Evolutionary conservation across 225 moss, liverwort and hornwort species (phyloP), one percentile per base, ranked within the genome.

Genomic region (Takakia lepidozioides): DNA sequence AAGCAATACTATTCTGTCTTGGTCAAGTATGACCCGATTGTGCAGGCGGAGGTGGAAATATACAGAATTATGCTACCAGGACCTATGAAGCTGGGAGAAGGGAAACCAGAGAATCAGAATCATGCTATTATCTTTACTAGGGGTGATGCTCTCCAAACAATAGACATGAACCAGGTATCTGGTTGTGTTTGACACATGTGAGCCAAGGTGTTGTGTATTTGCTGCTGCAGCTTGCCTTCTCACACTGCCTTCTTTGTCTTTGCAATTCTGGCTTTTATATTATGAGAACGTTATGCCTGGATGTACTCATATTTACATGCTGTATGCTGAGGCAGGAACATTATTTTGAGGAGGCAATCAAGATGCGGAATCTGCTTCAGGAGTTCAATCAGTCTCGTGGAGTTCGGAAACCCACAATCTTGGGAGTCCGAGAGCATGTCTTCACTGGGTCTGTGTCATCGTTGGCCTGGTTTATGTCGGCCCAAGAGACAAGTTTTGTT

Each of bases 61-160:
- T 99, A 83, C 58, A 70, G 98, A 57, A 65, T 99, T 46, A 63
- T 74, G 62, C 56, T 99, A 44, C 98, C 98, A 42, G 91, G 98
- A 29, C 74, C 69, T 28, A 29, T 91, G 13, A 85, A 80, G 53
- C 57, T 85, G 43, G 98, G 98, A 15, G 98, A 99, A 82, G 98
- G 98, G 42, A 99, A 99, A 54, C 98, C 98, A 17, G 98, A 99
- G 47, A 99, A 99, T 58, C 98, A 99, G 60, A 99, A 99, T 65
- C 98, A 99, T 66, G 98, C 98, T 17, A 60, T 99, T 27, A 99
- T 99, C 42, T 99, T 99, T 29, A 99, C 98, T 19, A 69, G 98
- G 64, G 98, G 98, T 38, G 98, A 99, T 56, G 91, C 98, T 24
- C 84, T 99, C 39, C 98, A 99, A 72, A 87, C 98, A 7, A 99